Evolutionary conservation across 2,329 filamentous ascomycete species (phyloP).

Genomic region (Xylariaceae sp.): DNA sequence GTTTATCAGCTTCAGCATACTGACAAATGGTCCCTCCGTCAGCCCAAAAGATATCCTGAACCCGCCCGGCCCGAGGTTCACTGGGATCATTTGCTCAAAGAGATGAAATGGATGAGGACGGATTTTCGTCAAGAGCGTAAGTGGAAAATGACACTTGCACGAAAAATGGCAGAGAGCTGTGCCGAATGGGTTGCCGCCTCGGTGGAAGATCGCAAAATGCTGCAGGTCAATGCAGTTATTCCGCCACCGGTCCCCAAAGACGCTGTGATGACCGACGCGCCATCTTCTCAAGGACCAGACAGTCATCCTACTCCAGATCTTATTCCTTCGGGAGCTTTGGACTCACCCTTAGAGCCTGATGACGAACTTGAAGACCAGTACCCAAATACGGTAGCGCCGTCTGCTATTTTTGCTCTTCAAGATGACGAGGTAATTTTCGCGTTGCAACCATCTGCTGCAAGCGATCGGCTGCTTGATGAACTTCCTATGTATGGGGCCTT

Average conservation of each 20-base stretch:
- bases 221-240: slow-evolving; percentile 61
- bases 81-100: slow-evolving; percentile 78
- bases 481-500: slow-evolving; percentile 72
- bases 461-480: slow-evolving; percentile 73
- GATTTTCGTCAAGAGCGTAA: slow-evolving; percentile 93
- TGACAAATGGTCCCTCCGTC: slow-evolving; percentile 87
- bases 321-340: slow-evolving; percentile 57
- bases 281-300: slow-evolving; percentile 31
- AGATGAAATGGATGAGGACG: slow-evolving; percentile 97
- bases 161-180: slow-evolving; percentile 75
- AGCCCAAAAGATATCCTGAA: slow-evolving; percentile 79
- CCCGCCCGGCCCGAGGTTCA: slow-evolving; percentile 72
- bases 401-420: slow-evolving; percentile 76
- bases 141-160: slow-evolving; percentile 81
- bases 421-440: slow-evolving; percentile 78
- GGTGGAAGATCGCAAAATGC: slow-evolving; percentile 54
- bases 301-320: slow-evolving; percentile 62
- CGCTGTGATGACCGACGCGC: slow-evolving; percentile 32
- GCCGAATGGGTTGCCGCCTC: slow-evolving; percentile 70
- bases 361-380: slow-evolving; percentile 34
- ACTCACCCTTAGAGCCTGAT: slow-evolving; percentile 46
- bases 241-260: slow-evolving; percentile 39
- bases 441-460: slow-evolving; percentile 65
- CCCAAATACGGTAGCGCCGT: slow-evolving; percentile 56
- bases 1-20: slow-evolving; percentile 88